Conservation (phyloP, 345 rosid genomes). For the Microcos paniculata region DNA sequence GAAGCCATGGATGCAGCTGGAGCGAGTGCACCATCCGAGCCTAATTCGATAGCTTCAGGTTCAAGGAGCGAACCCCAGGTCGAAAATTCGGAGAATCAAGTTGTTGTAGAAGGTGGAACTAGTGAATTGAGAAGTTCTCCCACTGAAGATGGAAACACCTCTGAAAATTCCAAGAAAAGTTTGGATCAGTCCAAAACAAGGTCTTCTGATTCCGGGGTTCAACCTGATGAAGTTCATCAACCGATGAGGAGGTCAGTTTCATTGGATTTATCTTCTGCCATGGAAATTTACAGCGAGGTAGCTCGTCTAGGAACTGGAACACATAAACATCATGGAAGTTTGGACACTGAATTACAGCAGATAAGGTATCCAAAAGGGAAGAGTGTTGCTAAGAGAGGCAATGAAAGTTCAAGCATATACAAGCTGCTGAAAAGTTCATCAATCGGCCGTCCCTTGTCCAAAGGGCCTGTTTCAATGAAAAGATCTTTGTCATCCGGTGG, state of each 20-base stretch:
- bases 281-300: conserved; percentile 15
- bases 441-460: conserved; percentile 36
- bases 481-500: conserved; percentile 39
- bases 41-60: conserved; percentile 19
- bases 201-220: conserved; percentile 14
- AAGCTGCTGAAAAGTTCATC: conserved; percentile 37
- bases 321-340: conserved; percentile 11
- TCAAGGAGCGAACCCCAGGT: conserved; percentile 17
- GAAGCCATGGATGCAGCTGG: neutral
- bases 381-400: conserved; percentile 11
- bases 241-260: conserved; percentile 57
- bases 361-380: conserved; percentile 21
- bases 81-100: conserved; percentile 20
- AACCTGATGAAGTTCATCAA: conserved; percentile 27
- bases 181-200: neutral
- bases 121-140: conserved; percentile 19
- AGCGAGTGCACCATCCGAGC: conserved; percentile 1
- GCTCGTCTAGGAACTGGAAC: neutral
- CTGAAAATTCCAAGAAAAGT: conserved; percentile 15
- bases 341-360: neutral
- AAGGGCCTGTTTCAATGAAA: conserved; percentile 39
- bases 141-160: neutral
- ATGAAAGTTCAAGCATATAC: conserved; percentile 27
- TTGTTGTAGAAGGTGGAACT: conserved; percentile 19
- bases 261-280: conserved; percentile 40